Conservation (phyloP, 2,329 filamentous ascomycete genomes). For the Trichoderma aggressivum region DNA sequence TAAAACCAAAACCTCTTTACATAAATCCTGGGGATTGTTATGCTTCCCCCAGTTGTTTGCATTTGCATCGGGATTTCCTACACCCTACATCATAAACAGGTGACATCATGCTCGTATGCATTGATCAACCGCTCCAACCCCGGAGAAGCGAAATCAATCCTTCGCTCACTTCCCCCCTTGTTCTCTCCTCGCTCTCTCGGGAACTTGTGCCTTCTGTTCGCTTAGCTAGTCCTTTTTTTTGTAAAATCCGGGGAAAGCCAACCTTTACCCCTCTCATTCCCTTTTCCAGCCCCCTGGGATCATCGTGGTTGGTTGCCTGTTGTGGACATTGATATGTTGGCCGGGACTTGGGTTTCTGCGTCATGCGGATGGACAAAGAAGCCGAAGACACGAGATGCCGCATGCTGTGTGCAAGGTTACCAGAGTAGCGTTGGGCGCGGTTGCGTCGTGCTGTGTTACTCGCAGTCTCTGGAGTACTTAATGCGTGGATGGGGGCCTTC, state of each 20-base stretch:
- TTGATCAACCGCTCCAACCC: background rate
- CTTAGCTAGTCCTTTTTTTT: background rate
- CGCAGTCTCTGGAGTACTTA: background rate
- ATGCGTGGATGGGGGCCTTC: background rate
- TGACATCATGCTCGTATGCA: background rate
- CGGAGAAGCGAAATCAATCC: background rate
- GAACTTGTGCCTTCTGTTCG: background rate
- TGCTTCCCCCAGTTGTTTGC: background rate
- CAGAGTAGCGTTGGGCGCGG: background rate
- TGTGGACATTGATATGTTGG: conserved; percentile 6
- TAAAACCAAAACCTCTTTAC: rapidly evolving
- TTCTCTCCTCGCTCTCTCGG: background rate
- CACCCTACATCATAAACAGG: background rate
- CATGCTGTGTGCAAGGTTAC: background rate
- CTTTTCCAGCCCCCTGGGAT: conserved; percentile 2
- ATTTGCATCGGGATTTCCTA: background rate
- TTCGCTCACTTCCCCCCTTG: background rate
- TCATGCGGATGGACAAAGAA: conserved; percentile 10
- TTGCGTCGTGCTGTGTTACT: background rate
- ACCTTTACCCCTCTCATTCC: background rate
- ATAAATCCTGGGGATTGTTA: background rate
- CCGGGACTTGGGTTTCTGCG: background rate
- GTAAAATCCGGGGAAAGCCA: background rate
- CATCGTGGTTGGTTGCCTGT: conserved; percentile 9
- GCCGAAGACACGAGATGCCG: conserved; percentile 1